These are phyloP conservation scores for Delonix regia DNA, from an alignment of 306 rosid species.

Conservation along the genomic window DNA sequence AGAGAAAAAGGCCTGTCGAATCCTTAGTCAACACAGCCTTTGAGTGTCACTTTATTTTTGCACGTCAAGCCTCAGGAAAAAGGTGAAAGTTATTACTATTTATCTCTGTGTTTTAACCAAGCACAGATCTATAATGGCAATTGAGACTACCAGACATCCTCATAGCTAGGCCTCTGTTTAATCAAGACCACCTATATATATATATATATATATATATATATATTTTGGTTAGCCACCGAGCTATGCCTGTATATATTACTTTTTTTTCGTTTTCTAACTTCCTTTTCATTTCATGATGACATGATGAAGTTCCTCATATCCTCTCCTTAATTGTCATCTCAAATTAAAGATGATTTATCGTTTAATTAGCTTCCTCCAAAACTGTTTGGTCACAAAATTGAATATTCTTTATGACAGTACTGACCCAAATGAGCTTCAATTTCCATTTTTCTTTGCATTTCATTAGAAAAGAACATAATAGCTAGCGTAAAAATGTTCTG, in stretches of 20 bases:
- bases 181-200: too few relatives aligned
- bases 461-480: not conserved
- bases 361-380: not conserved
- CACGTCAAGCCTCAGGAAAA: slow-evolving; percentile 2
- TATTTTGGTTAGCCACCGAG: not conserved
- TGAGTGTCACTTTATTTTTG: slow-evolving; percentile 18
- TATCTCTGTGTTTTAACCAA: not conserved
- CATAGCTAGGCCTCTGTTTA: slow-evolving; percentile 31
- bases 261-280: slow-evolving; percentile 8
- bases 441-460: not conserved
- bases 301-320: not conserved
- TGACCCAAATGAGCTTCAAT: not conserved
- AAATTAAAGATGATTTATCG: not conserved
- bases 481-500: not conserved
- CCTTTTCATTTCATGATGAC: slow-evolving; percentile 33
- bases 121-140: slow-evolving; percentile 27
- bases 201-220: too few relatives aligned
- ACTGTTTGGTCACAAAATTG: too few relatives aligned
- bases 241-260: not conserved
- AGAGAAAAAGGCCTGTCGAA: not conserved
- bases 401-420: not conserved
- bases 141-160: not conserved
- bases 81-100: slow-evolving; percentile 17
- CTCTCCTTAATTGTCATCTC: slow-evolving; percentile 11
- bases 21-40: slow-evolving; percentile 24